Base-by-base conservation (phyloP, 345 rosid genomes). In the Hevea brasiliensis region DNA sequence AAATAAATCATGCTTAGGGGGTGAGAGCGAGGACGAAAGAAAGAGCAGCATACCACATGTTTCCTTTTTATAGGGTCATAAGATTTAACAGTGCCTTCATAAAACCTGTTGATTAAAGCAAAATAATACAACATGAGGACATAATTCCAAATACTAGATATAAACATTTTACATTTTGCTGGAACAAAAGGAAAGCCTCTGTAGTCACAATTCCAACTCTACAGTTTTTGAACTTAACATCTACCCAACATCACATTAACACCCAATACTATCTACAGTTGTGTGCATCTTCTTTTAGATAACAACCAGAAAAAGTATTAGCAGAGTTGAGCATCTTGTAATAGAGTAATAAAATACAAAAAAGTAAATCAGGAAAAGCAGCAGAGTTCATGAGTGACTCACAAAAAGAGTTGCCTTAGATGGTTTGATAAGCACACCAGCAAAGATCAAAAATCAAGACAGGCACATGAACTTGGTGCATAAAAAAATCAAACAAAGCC, bases 41-140 rank as follows among this genome's bases (percentile, higher is more conserved):
- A 45, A 68, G 65, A 70, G 53, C 27, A 72, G 24, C 93, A 74
- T 85, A 95, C 98, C 93, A 95, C 97, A 72, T 95, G 98, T 81
- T 84, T 95, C 75, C 83, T 79, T 80, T 88, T 89, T 32, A 88
- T 74, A 56, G 96, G 88, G 76, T 92, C 98, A 73, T 91, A 91
- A 66, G 99, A 92, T 81, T 95, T 95, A 23, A 92, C 65, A 4
- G 94, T 92, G 78, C 99, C 98, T 74, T 82, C 90, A 86, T 95
- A 95, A 82, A 91, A 95, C 91, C 99, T 95, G 87, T 77, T 67
- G 27, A 78, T 75, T 65, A 67, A 47, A 79, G 53, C 81, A 78
- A 60, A 61, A 32, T 32, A 32, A 32, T 32, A 32, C 37, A 32
- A 4, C 61, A 81, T 41, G 53, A 50, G 17, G 61, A 56, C 32